Evolutionary conservation across 208 protist species (phyloP).

Genomic region (Leishmania arabica): DNA sequence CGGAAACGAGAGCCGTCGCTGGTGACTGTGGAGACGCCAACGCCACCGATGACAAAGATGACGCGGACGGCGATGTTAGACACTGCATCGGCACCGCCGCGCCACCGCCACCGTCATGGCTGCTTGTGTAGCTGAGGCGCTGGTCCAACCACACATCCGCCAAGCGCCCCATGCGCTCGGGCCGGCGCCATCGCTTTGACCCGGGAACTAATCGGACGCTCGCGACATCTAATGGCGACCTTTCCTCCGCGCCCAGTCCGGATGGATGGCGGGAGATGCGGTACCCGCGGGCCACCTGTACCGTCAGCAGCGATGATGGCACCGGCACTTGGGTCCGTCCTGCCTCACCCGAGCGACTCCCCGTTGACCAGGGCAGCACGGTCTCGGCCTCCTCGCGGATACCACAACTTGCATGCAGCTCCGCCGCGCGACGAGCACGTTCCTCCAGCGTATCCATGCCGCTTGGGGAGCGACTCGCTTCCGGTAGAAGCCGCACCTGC

Average conservation of each 20-base stretch:
- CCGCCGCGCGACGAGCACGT: conserved; percentile 25
- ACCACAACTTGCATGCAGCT: conserved; percentile 16
- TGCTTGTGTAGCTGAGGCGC: neutral
- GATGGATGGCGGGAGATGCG: neutral
- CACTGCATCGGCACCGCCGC: neutral
- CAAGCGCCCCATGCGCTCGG: neutral
- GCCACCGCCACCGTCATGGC: neutral
- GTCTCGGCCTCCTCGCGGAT: neutral
- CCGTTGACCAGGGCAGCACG: neutral
- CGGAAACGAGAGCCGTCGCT: neutral
- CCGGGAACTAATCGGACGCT: conserved; percentile 12
- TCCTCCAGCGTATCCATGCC: conserved; percentile 9
- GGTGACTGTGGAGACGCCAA: conserved; percentile 20
- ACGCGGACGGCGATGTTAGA: conserved; percentile 11
- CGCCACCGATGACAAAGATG: conserved; percentile 11
- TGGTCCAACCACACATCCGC: neutral
- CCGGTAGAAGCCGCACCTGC: neutral
- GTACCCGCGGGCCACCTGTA: conserved; percentile 25
- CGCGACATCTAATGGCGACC: neutral
- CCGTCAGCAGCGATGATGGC: neutral
- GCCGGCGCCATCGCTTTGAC: conserved; percentile 9
- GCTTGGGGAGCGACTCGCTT: neutral
- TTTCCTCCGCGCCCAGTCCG: neutral
- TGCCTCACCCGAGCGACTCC: neutral
- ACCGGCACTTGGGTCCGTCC: neutral